Evolutionary conservation across 2,329 filamentous ascomycete genomes (phyloP).

Genomic region (Colletotrichum lentis): DNA sequence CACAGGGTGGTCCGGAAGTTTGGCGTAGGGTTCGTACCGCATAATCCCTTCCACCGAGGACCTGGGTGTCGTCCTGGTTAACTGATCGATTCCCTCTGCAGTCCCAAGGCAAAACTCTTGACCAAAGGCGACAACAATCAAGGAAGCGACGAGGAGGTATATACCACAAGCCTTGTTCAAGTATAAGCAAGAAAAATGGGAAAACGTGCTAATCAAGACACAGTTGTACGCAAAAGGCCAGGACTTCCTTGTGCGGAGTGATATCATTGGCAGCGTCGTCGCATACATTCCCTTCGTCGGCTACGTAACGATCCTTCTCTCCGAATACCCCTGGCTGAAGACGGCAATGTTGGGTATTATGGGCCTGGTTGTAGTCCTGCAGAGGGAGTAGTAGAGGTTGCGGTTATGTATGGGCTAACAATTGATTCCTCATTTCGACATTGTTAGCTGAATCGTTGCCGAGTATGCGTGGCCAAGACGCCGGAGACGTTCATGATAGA

Average conservation of each 20-base stretch:
- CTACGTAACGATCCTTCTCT: conserved; percentile 95
- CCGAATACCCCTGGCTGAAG: conserved; percentile 97
- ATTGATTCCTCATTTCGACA: background rate
- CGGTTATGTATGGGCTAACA: background rate
- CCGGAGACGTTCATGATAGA: background rate
- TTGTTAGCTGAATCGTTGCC: background rate
- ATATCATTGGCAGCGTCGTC: conserved; percentile 92
- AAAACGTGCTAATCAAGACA: background rate
- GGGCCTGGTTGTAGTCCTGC: conserved; percentile 91
- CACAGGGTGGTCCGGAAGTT: conserved; percentile 86
- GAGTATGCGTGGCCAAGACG: background rate
- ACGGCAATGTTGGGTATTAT: conserved; percentile 93
- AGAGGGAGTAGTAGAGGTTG: conserved; percentile 72
- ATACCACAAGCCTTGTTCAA: background rate
- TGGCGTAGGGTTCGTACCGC: conserved; percentile 60
- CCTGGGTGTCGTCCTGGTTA: background rate
- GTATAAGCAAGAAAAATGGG: too few relatives aligned
- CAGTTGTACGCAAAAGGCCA: conserved; percentile 78
- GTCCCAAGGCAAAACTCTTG: conserved; percentile 73
- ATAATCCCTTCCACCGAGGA: background rate
- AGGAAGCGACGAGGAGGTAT: conserved; percentile 66
- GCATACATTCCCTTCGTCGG: conserved; percentile 94
- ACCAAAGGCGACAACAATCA: conserved; percentile 99
- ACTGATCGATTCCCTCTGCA: conserved; percentile 41
- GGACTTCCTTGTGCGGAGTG: conserved; percentile 83